Conservation (phyloP, 176 grass and related monocot genomes). For the Aegilops tauschii region DNA sequence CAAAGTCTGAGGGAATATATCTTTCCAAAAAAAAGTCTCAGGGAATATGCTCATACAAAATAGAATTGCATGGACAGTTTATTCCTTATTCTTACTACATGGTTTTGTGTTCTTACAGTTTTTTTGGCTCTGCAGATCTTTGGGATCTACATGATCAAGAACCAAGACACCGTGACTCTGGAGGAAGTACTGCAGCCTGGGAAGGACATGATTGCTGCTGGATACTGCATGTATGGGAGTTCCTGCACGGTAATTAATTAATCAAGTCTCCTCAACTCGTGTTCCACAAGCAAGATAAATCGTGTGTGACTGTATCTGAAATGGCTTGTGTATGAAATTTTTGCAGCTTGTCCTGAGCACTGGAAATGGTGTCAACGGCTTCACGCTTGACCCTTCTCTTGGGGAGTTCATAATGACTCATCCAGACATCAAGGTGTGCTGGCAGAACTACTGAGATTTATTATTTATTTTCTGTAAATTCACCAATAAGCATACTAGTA, state of each 20-base stretch:
- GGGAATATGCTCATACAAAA: not conserved
- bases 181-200: slow-evolving; percentile 84
- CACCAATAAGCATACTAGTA: not conserved
- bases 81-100: not conserved
- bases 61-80: not conserved
- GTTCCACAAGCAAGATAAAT: not conserved
- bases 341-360: slow-evolving; percentile 87
- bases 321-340: not conserved
- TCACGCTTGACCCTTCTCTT: slow-evolving; percentile 97
- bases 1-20: not conserved
- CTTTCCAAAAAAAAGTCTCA: not conserved
- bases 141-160: slow-evolving; percentile 83
- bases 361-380: slow-evolving; percentile 84
- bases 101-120: not conserved
- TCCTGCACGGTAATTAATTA: slow-evolving; percentile 97
- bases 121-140: slow-evolving; percentile 47
- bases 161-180: slow-evolving; percentile 58
- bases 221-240: slow-evolving; percentile 99
- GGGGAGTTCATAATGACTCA: slow-evolving; percentile 98
- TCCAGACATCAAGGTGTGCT: slow-evolving; percentile 77
- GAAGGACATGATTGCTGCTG: slow-evolving; percentile 89
- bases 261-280: not conserved
- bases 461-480: not conserved
- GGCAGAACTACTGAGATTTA: not conserved
- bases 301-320: not conserved